Base-by-base conservation (phyloP, 768 basidiomycete species). In the Kwoniella dejecticola region DNA sequence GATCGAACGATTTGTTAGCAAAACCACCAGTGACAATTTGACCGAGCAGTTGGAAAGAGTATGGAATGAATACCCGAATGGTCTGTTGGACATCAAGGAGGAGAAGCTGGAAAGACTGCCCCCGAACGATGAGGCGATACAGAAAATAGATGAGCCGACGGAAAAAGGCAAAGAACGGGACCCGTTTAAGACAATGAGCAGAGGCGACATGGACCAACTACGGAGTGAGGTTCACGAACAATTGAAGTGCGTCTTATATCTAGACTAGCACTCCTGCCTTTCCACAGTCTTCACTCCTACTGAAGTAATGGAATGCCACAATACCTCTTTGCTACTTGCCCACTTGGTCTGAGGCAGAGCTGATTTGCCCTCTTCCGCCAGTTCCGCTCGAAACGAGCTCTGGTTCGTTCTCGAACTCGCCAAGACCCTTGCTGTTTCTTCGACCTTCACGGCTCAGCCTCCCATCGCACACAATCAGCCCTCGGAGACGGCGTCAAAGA, bases 321-420 rank as follows among this genome's bases (percentile, higher is more conserved):
- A n/a, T n/a, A n/a, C n/a, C n/a, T n/a, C n/a, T n/a, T n/a, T n/a
- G n/a, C n/a, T n/a, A n/a, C n/a, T n/a, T n/a, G n/a, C n/a, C n/a
- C n/a, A n/a, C n/a, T n/a, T n/a, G n/a, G n/a, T n/a, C n/a, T n/a
- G n/a, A n/a, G n/a, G n/a, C n/a, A 4, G 17, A 3, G n/a, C 13
- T 36, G 41, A 11, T 19, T 24, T 11, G 1, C 19, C 41, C 6
- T 12, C 8, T 57, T 24, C n/a, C 8, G 15, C 3, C 59, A 72
- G 70, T 64, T 65, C 65, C 23, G 69, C 71, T 15, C 67, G 74
- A 5, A 76, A 76, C 41, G 74, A 76, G 60, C 60, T 76, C 7
- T 76, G 74, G 74, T 73, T 64, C 26, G 65, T 65, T 2, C 60
- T 73, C 11, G 74, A 76, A 55, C 61, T 76, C 1, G 71, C 68